Percentiles rank a stretch among this genome's conserved stretches.
Conservation (phyloP, 108 stramenopile species). For the Cyclotella cryptica region DNA sequence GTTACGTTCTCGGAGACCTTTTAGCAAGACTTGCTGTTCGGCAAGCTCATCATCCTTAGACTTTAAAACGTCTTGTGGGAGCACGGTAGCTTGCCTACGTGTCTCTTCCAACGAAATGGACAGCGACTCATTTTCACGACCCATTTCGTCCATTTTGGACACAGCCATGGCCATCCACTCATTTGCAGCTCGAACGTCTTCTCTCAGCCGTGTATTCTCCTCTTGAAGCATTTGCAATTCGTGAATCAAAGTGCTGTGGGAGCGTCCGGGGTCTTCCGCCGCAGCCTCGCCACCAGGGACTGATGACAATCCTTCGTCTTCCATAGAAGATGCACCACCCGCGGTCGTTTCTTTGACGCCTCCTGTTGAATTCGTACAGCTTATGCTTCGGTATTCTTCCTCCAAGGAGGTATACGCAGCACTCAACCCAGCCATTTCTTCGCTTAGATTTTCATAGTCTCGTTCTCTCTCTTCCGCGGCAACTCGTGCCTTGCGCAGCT, state of each 20-base stretch:
- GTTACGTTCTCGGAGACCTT: conserved; percentile 51
- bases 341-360: conserved; percentile 46
- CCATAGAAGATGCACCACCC: conserved; percentile 36
- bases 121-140: conserved; percentile 46
- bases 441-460: conserved; percentile 60
- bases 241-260: not conserved
- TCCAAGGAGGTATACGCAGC: conserved; percentile 78
- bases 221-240: conserved; percentile 45
- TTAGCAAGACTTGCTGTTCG: conserved; percentile 21
- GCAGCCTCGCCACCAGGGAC: conserved; percentile 17
- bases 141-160: conserved; percentile 76
- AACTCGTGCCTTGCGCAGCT: conserved; percentile 34
- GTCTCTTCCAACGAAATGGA: conserved; percentile 33
- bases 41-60: conserved; percentile 53
- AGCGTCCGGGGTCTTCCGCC: conserved; percentile 24
- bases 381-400: conserved; percentile 60
- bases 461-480: conserved; percentile 35
- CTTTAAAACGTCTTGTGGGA: conserved; percentile 19
- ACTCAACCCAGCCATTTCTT: conserved; percentile 78
- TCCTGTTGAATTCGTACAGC: conserved; percentile 7
- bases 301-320: conserved; percentile 27
- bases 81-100: conserved; percentile 19
- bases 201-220: conserved; percentile 69
- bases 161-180: conserved; percentile 92
- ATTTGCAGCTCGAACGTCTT: conserved; percentile 73